Conservation (phyloP, 164 flowering plant genomes). For the Protea cynaroides region DNA sequence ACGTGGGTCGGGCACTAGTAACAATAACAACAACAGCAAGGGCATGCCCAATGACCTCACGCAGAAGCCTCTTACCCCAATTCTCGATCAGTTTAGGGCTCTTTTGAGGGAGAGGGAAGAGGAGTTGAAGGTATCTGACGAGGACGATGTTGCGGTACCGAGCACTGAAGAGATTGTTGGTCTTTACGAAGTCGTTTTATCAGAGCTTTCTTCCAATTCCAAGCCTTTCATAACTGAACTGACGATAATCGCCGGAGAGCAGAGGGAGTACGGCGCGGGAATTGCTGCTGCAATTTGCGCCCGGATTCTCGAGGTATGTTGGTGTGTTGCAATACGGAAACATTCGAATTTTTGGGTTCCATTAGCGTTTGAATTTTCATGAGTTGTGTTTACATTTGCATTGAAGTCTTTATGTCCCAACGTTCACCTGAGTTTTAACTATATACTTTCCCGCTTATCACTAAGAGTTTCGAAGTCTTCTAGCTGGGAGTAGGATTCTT, state of each 20-base stretch:
- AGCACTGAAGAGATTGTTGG: conserved; percentile 57
- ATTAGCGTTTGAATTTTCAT: background rate
- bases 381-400: background rate
- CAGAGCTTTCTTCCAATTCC: conserved; percentile 73
- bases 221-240: conserved; percentile 96
- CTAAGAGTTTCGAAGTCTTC: background rate
- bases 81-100: conserved; percentile 58
- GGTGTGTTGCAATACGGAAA: conserved; percentile 32
- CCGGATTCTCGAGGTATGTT: conserved; percentile 75
- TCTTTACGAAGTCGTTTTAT: conserved; percentile 55
- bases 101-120: conserved; percentile 64
- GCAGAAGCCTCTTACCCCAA: conserved; percentile 28
- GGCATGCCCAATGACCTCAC: conserved; percentile 13
- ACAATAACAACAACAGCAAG: background rate
- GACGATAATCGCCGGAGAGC: conserved; percentile 92
- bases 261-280: conserved; percentile 57
- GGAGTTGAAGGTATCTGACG: conserved; percentile 35
- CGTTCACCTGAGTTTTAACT: no score
- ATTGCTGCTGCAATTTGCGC: conserved; percentile 86
- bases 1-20: background rate
- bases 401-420: background rate
- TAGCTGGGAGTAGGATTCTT: background rate
- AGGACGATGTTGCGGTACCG: conserved; percentile 25
- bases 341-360: background rate
- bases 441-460: background rate